Evolutionary conservation across 2,329 filamentous ascomycete genomes (phyloP), one percentile per base, ranked within the genome.

Genomic region (Aquanectria penicillioides): DNA sequence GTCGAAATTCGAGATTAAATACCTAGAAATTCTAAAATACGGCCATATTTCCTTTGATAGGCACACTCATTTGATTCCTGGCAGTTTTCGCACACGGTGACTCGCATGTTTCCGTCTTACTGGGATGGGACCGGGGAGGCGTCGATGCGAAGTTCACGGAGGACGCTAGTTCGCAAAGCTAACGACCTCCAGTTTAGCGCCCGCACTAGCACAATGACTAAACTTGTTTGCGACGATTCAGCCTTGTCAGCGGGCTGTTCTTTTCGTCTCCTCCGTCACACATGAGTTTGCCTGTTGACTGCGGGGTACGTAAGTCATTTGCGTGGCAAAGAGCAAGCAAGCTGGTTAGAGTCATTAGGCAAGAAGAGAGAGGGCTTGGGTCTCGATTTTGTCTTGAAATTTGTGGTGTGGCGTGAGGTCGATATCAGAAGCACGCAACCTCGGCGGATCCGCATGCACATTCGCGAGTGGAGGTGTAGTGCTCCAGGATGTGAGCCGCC

Each of bases 161-260:
- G 4, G 10, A 7, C 52, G 33, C 52, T 57, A 51, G 10, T 11
- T 60, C 57, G 57, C 57, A 60, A 60, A 60, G 57, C 57, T 60
- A 60, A 60, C 57, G 17, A 0, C 20, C 33, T 52, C 10, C 18
- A 28, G 57, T 9, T 22, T 52, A 52, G 41, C 17, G 6, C 26
- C 13, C 25, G 3, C 15, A 20, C 41, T 46, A 44, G 22, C 17
- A 18, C 40, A 8, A n/a, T 23, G 25, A n/a, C 26, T 25, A 29
- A 11, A 25, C 9, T 43, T 25, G 1, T 28, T 2, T 8, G 28
- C 13, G n/a, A 33, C 13, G 15, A 23, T 17, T 23, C 11, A 22
- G 25, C 33, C 22, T 17, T n/a, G 25, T 38, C 31, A 48, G 18
- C 15, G 7, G 13, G 12, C 10, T 25, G 12, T n/a, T 33, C 18